A percentile compares a stretch with the other conserved stretches of the same genome.
phyloP scores from a whole-genome alignment of 495 filamentous ascomycete species.

The Wilcoxina mikolae region DNA sequence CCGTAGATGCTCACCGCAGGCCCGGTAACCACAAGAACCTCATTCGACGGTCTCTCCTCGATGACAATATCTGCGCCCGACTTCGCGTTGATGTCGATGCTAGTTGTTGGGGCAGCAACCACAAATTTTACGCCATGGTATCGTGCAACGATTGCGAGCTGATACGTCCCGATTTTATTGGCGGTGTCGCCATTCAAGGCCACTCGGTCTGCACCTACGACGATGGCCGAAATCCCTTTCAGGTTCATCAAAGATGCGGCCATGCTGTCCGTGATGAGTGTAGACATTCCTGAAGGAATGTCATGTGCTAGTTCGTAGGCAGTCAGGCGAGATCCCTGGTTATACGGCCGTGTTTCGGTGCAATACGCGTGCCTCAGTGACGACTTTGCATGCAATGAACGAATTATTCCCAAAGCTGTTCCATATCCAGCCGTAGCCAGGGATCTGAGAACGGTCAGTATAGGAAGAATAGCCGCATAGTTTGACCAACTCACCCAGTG shows the following conservation, averaged over 20 bases:
- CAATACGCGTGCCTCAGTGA: constrained; percentile 71
- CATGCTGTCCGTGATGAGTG: constrained; percentile 93
- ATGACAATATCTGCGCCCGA: constrained; percentile 68
- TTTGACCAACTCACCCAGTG: constrained; percentile 50
- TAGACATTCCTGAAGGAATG: constrained; percentile 54
- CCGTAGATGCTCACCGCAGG: constrained; percentile 36
- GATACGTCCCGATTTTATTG: constrained; percentile 97
- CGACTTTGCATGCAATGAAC: constrained; percentile 52
- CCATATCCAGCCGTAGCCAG: constrained; percentile 94
- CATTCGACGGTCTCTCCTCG: constrained; percentile 63
- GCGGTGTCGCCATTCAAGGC: constrained; percentile 94
- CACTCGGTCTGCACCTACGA: constrained; percentile 90
- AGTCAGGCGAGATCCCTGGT: constrained; percentile 88
- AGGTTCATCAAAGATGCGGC: constrained; percentile 61
- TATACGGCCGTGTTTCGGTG: constrained; percentile 94
- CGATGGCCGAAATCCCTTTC: constrained; percentile 60
- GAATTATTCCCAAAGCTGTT: constrained; percentile 86
- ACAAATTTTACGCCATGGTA: constrained; percentile 86
- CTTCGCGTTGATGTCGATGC: constrained; percentile 69
- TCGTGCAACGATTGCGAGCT: constrained; percentile 68
- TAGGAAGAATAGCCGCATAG: neutral
- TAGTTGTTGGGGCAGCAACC: constrained; percentile 86
- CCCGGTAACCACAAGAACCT: constrained; percentile 69
- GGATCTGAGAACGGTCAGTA: constrained; percentile 39
- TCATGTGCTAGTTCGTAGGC: constrained; percentile 93